Percentiles rank a stretch among this genome's conserved stretches.
phyloP scores from a whole-genome alignment of 176 grass and related monocot species.

The Hyparrhenia diplandra region DNA sequence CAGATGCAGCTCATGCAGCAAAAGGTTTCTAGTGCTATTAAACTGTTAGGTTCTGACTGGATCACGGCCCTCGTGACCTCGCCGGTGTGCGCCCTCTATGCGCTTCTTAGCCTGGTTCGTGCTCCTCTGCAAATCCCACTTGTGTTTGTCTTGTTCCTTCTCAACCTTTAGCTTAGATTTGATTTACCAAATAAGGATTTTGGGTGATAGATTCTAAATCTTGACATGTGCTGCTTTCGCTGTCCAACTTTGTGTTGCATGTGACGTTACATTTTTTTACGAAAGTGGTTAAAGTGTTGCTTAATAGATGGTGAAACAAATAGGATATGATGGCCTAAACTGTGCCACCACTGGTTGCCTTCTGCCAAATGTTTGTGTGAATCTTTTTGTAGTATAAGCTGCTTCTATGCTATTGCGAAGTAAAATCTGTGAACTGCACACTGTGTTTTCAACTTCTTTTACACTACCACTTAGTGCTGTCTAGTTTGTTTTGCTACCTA shows the following conservation, averaged over 20 bases:
- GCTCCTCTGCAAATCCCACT: not conserved
- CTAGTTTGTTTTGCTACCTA: conserved; percentile 22
- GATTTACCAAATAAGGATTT: conserved; percentile 31
- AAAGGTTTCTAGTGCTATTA: too few species aligned
- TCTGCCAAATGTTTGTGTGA: conserved; percentile 16
- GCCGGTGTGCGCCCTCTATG: conserved; percentile 48
- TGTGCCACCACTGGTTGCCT: conserved; percentile 4
- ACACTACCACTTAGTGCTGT: not conserved
- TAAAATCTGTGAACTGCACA: not conserved
- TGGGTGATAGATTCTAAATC: conserved; percentile 21
- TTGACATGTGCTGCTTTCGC: conserved; percentile 31
- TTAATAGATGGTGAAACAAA: conserved; percentile 26
- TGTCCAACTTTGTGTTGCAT: conserved; percentile 30
- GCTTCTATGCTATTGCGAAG: not conserved
- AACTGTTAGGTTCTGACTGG: too few species aligned
- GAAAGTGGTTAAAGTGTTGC: conserved; percentile 35
- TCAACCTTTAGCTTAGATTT: conserved; percentile 11
- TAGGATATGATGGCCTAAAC: conserved; percentile 1
- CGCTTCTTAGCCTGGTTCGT: conserved; percentile 80
- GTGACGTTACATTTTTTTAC: conserved; percentile 34
- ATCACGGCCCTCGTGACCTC: conserved; percentile 37
- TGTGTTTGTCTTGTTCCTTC: conserved; percentile 6
- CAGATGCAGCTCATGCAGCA: too few species aligned
- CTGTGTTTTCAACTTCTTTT: not conserved
- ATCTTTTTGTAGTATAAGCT: not conserved